Evolutionary conservation across 495 filamentous ascomycete species (phyloP).

Genomic region (Podospora pseudoanserina): DNA sequence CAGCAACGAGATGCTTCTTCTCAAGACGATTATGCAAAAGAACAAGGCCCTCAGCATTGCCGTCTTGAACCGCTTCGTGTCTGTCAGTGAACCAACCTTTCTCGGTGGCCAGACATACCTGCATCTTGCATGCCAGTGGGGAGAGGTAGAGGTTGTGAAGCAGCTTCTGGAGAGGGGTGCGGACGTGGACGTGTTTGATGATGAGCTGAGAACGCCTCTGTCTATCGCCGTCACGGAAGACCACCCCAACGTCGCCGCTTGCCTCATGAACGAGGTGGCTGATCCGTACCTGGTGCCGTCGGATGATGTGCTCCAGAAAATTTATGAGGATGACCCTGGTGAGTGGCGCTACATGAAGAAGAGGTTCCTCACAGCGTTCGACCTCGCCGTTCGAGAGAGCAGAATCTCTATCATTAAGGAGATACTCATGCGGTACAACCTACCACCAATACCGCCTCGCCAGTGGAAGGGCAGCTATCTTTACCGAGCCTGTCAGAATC

Average conservation of each 20-base stretch:
- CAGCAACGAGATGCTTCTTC: constrained; percentile 23
- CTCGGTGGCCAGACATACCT: constrained; percentile 26
- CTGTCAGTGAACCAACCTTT: constrained; percentile 20
- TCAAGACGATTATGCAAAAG: constrained; percentile 22
- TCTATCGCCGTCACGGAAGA: constrained; percentile 25
- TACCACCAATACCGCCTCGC: constrained; percentile 17
- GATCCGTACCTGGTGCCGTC: constrained; percentile 27
- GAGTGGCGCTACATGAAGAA: constrained; percentile 20
- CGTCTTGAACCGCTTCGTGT: constrained; percentile 25
- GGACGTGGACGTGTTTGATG: constrained; percentile 28
- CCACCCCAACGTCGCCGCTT: constrained; percentile 10
- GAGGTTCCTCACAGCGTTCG: constrained; percentile 23
- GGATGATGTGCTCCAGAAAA: constrained; percentile 18
- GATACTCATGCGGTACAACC: constrained; percentile 23
- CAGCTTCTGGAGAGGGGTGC: constrained; percentile 27
- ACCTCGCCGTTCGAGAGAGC: constrained; percentile 27
- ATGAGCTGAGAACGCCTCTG: constrained; percentile 26
- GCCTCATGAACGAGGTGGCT: constrained; percentile 26
- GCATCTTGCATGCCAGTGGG: constrained; percentile 28
- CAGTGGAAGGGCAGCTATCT: constrained; percentile 18
- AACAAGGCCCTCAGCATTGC: constrained; percentile 25
- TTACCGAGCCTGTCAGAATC: constrained; percentile 23
- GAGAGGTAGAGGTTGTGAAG: constrained; percentile 22
- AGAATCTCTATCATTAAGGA: constrained; percentile 21
- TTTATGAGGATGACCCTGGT: constrained; percentile 11